Conservation (phyloP, 805 yeast genomes). For the Saccharomycopsis sp. region DNA sequence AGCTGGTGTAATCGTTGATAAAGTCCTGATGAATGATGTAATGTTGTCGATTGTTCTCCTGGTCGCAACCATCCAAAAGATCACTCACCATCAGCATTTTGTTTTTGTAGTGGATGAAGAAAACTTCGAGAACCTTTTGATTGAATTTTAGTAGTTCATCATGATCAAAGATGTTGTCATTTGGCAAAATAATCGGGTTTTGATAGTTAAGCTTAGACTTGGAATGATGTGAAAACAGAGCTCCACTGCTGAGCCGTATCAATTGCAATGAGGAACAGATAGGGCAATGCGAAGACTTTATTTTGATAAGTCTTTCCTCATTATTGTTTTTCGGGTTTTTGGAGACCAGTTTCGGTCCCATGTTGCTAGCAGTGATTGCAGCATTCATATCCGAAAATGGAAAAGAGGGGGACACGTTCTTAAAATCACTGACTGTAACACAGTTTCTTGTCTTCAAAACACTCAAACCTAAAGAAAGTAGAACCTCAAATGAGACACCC, state of each 20-base stretch:
- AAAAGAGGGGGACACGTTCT: constrained; percentile 1
- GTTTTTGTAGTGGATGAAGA: background rate
- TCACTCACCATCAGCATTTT: no score
- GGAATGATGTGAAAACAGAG: constrained; percentile 18
- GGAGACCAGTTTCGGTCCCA: background rate
- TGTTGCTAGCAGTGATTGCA: background rate
- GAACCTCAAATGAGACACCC: constrained; percentile 8
- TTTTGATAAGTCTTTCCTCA: constrained; percentile 4
- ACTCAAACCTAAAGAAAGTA: constrained; percentile 19
- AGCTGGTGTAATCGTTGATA: constrained; percentile 2
- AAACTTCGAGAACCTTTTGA: constrained; percentile 6
- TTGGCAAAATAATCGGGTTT: constrained; percentile 18
- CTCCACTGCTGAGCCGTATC: constrained; percentile 8
- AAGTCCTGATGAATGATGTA: background rate
- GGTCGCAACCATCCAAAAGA: background rate
- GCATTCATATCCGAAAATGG: background rate
- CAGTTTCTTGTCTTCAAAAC: constrained; percentile 18
- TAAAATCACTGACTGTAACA: constrained; percentile 11
- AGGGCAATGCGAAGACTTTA: constrained; percentile 17
- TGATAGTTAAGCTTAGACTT: constrained; percentile 17
- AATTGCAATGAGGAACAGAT: constrained; percentile 20
- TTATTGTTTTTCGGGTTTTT: background rate
- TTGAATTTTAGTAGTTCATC: constrained; percentile 13
- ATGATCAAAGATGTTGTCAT: constrained; percentile 19
- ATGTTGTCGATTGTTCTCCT: background rate